Evolutionary conservation across 1,284 basidiomycete species (phyloP), one percentile per base, ranked within the genome.

Genomic region (Mycena sp.): DNA sequence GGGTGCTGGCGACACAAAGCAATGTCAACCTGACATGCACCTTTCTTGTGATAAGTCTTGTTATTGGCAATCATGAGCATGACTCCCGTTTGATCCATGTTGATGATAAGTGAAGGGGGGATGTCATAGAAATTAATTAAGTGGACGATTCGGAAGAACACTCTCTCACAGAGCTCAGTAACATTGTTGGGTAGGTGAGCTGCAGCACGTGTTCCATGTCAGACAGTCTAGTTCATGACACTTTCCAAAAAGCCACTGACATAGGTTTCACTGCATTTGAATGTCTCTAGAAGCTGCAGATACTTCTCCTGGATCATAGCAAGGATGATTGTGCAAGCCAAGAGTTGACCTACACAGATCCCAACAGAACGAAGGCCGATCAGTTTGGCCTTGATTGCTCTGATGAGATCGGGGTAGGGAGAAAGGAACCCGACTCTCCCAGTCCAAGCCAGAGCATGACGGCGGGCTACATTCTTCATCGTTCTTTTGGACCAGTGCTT

Each of bases 11-110:
- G 0, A 78, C 70, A 16, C 70, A 41, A 2, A 78, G 67, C 43
- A 61, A 74, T 65, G 19, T 72, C 67, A 19, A 78, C 74, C 45
- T 78, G 75, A 12, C 46, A 37, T 0, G 67, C 51, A 1, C 72
- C 73, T 17, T 38, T 63, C 2, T 71, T 58, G 16, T 67, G 35
- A 38, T 43, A 76, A 0, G 73, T 77, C 3, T 29, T 58, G 4
- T 60, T 61, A 43, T 61, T 70, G 30, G 62, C 69, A 0, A 67
- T 64, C 4, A 75, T 49, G 14, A 73, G 29, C 46, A 71, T 62
- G 7, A 57, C 57, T 0, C 73, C 70, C 0, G 68, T 70, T 48
- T 76, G 73, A 43, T 76, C 70, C 25, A 69, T 61, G 45, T 72
- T 68, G 23, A 72, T 43, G 28, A 74, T 11, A 5, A 74, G 71